These are phyloP conservation scores for Arbutus unedo DNA, from an alignment of 148 eudicot species.

Conservation along the genomic window DNA sequence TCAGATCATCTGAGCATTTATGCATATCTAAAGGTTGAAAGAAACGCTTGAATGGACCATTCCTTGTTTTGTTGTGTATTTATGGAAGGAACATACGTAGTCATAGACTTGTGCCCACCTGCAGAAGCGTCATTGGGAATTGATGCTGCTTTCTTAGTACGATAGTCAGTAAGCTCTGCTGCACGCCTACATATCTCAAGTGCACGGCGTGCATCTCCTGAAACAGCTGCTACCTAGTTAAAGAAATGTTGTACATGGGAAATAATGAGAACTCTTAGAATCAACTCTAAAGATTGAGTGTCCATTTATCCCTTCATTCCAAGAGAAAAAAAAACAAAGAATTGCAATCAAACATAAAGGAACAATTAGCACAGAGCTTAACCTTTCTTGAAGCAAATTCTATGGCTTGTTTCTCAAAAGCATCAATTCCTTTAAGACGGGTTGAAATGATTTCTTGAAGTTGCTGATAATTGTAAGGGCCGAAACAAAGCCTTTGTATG, in stretches of 20 bases:
- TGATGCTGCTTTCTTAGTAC: conserved; percentile 45
- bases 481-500: conserved; percentile 90
- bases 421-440: conserved; percentile 90
- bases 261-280: conserved; percentile 5
- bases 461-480: conserved; percentile 85
- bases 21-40: neutral
- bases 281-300: neutral
- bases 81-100: neutral
- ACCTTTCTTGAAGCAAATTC: conserved; percentile 98
- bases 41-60: neutral
- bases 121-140: conserved; percentile 33
- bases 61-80: neutral
- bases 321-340: conserved; percentile 3
- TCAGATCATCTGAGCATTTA: neutral
- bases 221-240: conserved; percentile 88
- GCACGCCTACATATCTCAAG: conserved; percentile 97
- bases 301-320: conserved; percentile 4
- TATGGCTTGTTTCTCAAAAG: conserved; percentile 90
- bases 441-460: conserved; percentile 93
- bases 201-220: conserved; percentile 98
- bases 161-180: conserved; percentile 87
- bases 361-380: conserved; percentile 10
- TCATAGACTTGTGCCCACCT: conserved; percentile 34
- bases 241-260: neutral
- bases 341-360: neutral